Base-by-base conservation (phyloP, 306 rosid genomes). In the Neltuma alba region DNA sequence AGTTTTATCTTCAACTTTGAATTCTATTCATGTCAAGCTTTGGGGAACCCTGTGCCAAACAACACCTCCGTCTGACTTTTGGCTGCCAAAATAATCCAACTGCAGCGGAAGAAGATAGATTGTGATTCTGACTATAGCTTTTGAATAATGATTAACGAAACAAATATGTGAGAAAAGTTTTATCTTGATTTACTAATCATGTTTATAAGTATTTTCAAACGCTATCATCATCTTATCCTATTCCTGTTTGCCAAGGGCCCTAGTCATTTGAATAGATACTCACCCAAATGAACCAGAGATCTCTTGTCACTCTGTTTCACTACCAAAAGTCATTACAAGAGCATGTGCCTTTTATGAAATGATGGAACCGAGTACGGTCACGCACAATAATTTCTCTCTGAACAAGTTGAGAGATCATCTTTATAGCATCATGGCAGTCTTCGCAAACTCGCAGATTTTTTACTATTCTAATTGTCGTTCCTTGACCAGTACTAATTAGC, bases 361-460 rank as follows among this genome's bases (percentile, higher is more conserved):
- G 75, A 36, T 77, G 61, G 50, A 74, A 74, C 21, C 67, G 23
- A 41, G 52, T 55, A 36, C 77, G 77, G 16, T 74, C 77, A 36
- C 77, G 66, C 50, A 74, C 77, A 55, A 37, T 74, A 25, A 74
- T 74, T 42, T 74, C 77, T 37, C 77, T 74, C 20, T 37, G 52
- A 55, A 74, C 66, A 74, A 74, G 50, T 11, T 54, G 37, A n/a
- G 55, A 50, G 30, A 55, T 55, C 52, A 68, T 20, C 69, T 68
- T 69, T 41, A 30, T 78, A 12, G 70, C 61, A 55, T 58, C 41
- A 69, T 78, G 47, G 36, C 71, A 42, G 61, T 70, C 61, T 14
- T 79, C 37, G 21, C 69, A 78, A 54, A 78, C 60, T 27, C 70
- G 81, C 58, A 68, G 76, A 44, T 54, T 78, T 44, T 78, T 78